Conservation (phyloP, 371 early-diverging fungal genomes). For the Sporodiniella umbellata region DNA sequence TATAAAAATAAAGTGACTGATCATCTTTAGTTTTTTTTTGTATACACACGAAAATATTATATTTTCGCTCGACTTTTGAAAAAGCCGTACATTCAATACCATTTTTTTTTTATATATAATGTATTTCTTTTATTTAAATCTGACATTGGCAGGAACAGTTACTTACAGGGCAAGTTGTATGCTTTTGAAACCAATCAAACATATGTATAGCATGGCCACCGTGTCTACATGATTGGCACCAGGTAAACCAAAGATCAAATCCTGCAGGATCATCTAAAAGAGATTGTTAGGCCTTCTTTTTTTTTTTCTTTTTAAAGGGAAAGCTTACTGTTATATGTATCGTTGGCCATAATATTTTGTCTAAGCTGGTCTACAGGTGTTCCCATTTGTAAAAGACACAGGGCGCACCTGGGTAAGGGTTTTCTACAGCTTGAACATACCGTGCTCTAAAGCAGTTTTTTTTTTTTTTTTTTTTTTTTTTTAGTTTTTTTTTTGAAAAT, state of each 20-base stretch:
- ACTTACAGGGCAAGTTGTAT: constrained; percentile 85
- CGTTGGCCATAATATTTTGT: constrained; percentile 42
- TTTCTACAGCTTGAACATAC: constrained; percentile 85
- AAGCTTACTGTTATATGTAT: constrained; percentile 33
- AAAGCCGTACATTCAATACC: no score
- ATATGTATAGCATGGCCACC: constrained; percentile 93
- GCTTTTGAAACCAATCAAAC: constrained; percentile 85
- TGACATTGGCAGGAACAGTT: constrained; percentile 79
- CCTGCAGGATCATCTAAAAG: constrained; percentile 49
- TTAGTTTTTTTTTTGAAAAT: no score
- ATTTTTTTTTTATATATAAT: no score
- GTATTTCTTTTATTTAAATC: constrained; percentile 17
- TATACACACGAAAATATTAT: no score
- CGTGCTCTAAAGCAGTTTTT: no score
- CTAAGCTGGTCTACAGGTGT: constrained; percentile 62
- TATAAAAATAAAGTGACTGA: no score
- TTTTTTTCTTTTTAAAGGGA: not conserved
- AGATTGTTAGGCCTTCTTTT: not conserved
- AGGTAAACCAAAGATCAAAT: constrained; percentile 94
- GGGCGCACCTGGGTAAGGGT: constrained; percentile 88
- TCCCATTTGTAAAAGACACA: constrained; percentile 88
- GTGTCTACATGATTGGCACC: constrained; percentile 96
- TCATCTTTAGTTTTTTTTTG: no score
- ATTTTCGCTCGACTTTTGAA: no score
- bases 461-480: no score